Conservation (phyloP, 371 early-diverging fungal genomes). For the Actinomucor elegans region DNA sequence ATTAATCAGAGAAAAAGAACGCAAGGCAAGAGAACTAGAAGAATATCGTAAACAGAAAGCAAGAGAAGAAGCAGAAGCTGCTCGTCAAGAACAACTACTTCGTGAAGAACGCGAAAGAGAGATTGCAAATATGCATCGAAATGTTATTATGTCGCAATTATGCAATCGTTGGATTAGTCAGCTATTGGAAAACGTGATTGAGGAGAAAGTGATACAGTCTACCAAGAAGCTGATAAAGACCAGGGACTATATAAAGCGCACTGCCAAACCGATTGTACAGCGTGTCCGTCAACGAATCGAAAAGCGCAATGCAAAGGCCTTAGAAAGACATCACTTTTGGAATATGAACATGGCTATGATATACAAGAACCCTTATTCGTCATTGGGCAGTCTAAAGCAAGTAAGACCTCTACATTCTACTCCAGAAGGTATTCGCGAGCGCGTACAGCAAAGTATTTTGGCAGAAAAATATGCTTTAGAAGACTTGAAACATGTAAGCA, state of each 20-base stretch:
- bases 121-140: constrained; percentile 3
- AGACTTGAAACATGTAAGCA: constrained; percentile 3
- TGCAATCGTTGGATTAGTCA: background rate
- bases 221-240: background rate
- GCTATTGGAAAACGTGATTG: background rate
- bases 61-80: constrained; percentile 10
- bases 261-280: background rate
- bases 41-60: constrained; percentile 2
- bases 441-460: constrained; percentile 1
- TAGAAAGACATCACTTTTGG: constrained; percentile 5
- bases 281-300: constrained; percentile 14
- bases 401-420: background rate
- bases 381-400: background rate
- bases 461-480: constrained; percentile 8
- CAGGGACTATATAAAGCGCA: background rate
- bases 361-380: constrained; percentile 1
- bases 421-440: background rate
- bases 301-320: constrained; percentile 2
- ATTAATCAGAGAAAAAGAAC: background rate
- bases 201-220: background rate
- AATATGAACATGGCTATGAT: constrained; percentile 2
- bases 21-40: constrained; percentile 1
- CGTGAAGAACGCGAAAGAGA: constrained; percentile 6
- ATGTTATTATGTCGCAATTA: constrained; percentile 2
- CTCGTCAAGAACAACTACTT: background rate